A percentile compares a stretch with the other conserved stretches of the same genome.
Conservation (phyloP, 495 filamentous ascomycete genomes). For the Ramalina peruviana region DNA sequence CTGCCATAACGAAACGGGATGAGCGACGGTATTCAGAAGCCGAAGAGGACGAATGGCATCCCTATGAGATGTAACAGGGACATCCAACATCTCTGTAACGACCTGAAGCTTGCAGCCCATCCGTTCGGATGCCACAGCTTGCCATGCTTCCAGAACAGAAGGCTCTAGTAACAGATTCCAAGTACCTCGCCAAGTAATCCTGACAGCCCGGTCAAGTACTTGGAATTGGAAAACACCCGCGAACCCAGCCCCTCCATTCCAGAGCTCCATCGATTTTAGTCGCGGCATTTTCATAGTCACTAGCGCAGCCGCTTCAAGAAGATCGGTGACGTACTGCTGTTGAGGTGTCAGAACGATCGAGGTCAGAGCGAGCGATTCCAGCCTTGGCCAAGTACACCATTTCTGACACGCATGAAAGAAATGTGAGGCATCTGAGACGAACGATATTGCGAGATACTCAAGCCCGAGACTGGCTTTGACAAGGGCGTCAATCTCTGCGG, state of each 20-base stretch:
- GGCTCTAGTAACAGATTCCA: constrained; percentile 22
- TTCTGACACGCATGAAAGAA: constrained; percentile 11
- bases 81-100: constrained; percentile 13
- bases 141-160: constrained; percentile 22
- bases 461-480: constrained; percentile 6
- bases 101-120: constrained; percentile 11
- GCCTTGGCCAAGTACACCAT: constrained; percentile 1
- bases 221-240: constrained; percentile 25
- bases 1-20: constrained; percentile 12
- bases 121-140: constrained; percentile 21
- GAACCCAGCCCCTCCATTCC: constrained; percentile 24
- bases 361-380: constrained; percentile 23
- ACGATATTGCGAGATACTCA: constrained; percentile 13
- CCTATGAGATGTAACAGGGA: constrained; percentile 10
- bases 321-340: constrained; percentile 7
- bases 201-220: constrained; percentile 14
- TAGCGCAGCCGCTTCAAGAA: constrained; percentile 18
- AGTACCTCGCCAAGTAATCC: constrained; percentile 24
- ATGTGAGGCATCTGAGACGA: constrained; percentile 11
- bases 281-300: constrained; percentile 24
- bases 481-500: constrained; percentile 10
- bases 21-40: constrained; percentile 13
- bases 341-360: constrained; percentile 12
- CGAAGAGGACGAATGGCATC: constrained; percentile 8
- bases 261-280: constrained; percentile 28